Evolutionary conservation across 768 basidiomycete species (phyloP), one percentile per base, ranked within the genome.

Genomic region (Sutorius australiensis): DNA sequence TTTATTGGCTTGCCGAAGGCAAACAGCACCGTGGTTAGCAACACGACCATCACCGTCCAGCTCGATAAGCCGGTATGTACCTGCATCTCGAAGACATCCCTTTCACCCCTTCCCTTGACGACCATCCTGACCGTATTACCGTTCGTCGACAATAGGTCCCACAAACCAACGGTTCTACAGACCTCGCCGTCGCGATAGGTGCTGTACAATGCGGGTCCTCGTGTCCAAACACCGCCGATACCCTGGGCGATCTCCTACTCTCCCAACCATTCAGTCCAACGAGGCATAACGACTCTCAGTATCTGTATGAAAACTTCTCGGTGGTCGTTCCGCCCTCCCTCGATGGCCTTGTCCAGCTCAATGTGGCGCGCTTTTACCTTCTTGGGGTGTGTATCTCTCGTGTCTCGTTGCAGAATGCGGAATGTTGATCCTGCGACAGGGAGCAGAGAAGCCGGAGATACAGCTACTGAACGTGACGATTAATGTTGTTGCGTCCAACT

Each of bases 41-140:
- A 79, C 16, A 57, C 62, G 2, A 55, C 56, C n/a, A 37, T 80
- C 46, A 67, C 61, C 7, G 69, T 81, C 7, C 67, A 76, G 48
- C 59, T 81, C 11, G 73, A 74, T 44, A 67, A 67, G 51, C 74
- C 74, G 6, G 78, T 78, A 52, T 12, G 77, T 63, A 11, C 28
- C 36, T 41, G 19, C 19, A 6, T 17, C 30, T 30, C 19, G 3
- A 17, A 32, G 39, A n/a, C 28, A 4, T 32, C 43, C 14, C 13
- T 30, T n/a, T 7, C 31, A 21, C 17, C 24, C 11, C 7, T 10
- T 9, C 16, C 34, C 13, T n/a, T 13, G 11, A 17, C 5, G 2
- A 19, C 5, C 8, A 3, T 19, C 21, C 32, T 34, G 38, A 33
- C 27, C 27, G 10, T 9, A 11, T 30, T 30, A 14, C 13, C 6